Base-by-base conservation (phyloP, 164 flowering plant genomes). In the Magnolia kwangsiensis region DNA sequence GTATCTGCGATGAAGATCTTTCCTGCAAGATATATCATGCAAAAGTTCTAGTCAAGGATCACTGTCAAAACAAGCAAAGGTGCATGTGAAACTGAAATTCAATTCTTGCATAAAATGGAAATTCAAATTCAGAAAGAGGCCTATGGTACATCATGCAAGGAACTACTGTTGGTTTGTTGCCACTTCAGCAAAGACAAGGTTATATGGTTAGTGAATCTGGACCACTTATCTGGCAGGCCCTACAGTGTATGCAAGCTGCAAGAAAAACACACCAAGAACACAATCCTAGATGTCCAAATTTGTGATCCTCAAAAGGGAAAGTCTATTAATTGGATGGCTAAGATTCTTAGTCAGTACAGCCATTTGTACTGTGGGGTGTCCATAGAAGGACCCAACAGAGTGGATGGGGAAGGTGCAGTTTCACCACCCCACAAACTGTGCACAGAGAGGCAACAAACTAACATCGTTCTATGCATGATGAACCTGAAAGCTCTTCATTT, bases 1-100 rank as follows among this genome's bases (percentile, higher is more conserved):
- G 98, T 95, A 84, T 95, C 99, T 66, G 98, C 97, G 72, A 95
- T 85, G 51, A 84, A 75, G 66, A 93, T 77, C 72, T 79, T 90
- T 74, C 98, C 99, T 95, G 87, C 85, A 88, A 73, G 51, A 79
- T 63, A 19, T 55, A 37, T 24, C 27, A 72, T 64, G 58, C 29
- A 55, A 71, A 10, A 1, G 18, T 51, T 68, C 4, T 61, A 59
- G 51, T 69, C 20, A 69, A 75, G 55, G 66, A 16, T 69, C 51
- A 75, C 29, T 37, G 68, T 49, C 16, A 58, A n/a, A 23, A 74
- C 9, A n/a, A 37, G 73, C 20, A 18, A 51, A 13, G 64, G 59
- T 45, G 7, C n/a, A n/a, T n/a, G 58, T 31, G 51, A 31, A 8
- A 51, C 73, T 69, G 23, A 31, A 75, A 68, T 23, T 14, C 50